These are phyloP conservation scores for Garcileccinum viscosum DNA, from an alignment of 1,284 basidiomycete genomes.

Conservation along the genomic window DNA sequence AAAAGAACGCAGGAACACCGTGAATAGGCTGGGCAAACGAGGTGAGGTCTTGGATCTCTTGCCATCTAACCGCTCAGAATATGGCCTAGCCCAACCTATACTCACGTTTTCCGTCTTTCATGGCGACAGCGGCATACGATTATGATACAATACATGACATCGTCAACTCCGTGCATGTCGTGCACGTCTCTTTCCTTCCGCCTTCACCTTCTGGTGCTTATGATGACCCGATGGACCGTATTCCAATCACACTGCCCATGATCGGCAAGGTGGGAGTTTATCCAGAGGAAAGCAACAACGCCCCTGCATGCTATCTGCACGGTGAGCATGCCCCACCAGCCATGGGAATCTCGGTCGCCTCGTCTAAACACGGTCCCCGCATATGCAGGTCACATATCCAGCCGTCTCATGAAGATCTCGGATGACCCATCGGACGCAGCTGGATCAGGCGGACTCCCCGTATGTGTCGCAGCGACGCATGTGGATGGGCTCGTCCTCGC, in stretches of 20 bases:
- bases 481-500: conserved; percentile 33
- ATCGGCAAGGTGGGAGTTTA: conserved; percentile 33
- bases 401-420: conserved; percentile 37
- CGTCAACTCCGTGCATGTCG: conserved; percentile 28
- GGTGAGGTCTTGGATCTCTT: conserved; percentile 15
- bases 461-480: conserved; percentile 34
- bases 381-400: conserved; percentile 28
- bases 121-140: conserved; percentile 26
- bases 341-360: not conserved
- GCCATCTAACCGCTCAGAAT: too few relatives aligned
- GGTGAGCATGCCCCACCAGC: conserved; percentile 13
- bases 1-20: conserved; percentile 29
- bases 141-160: conserved; percentile 30
- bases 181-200: conserved; percentile 35
- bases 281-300: conserved; percentile 10
- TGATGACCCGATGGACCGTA: conserved; percentile 19
- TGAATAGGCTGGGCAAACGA: conserved; percentile 34
- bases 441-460: conserved; percentile 15
- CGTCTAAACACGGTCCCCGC: not conserved
- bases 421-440: not conserved
- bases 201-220: conserved; percentile 18
- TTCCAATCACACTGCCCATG: conserved; percentile 35
- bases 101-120: not conserved
- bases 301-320: conserved; percentile 31
- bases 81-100: too few relatives aligned